Conservation (phyloP, 2,329 filamentous ascomycete genomes). For the Colletotrichum sojae region DNA sequence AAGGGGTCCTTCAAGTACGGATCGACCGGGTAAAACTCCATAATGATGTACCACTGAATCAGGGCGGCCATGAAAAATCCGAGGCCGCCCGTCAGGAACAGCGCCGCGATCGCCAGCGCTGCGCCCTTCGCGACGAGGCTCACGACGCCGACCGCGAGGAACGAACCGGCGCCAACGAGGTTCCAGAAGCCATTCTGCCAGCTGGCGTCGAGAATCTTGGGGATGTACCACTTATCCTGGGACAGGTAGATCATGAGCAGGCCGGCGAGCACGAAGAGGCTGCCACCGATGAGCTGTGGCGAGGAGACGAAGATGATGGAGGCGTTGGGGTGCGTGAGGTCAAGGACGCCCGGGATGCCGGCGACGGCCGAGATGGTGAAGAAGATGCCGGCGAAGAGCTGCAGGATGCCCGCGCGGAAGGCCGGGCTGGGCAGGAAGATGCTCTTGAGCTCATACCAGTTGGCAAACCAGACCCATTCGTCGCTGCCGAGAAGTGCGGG, state of each 20-base stretch:
- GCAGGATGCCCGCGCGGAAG: slow-evolving; percentile 33
- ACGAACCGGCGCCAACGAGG: slow-evolving; percentile 28
- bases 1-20: slow-evolving; percentile 24
- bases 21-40: slow-evolving; percentile 35
- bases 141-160: slow-evolving; percentile 29
- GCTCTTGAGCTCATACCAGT: slow-evolving; percentile 21
- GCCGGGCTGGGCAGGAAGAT: slow-evolving; percentile 26
- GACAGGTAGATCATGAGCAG: slow-evolving; percentile 29
- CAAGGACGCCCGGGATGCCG: slow-evolving; percentile 28
- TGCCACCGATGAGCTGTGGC: slow-evolving; percentile 34
- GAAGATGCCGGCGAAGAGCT: slow-evolving; percentile 23
- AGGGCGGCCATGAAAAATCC: slow-evolving; percentile 29
- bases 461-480: slow-evolving; percentile 29
- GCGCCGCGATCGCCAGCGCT: slow-evolving; percentile 14
- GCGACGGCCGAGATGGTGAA: slow-evolving; percentile 34
- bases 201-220: slow-evolving; percentile 27
- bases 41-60: slow-evolving; percentile 39
- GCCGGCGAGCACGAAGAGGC: slow-evolving; percentile 31
- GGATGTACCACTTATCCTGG: slow-evolving; percentile 34
- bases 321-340: slow-evolving; percentile 30
- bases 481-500: slow-evolving; percentile 32
- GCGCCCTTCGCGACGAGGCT: slow-evolving; percentile 18
- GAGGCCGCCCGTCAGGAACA: slow-evolving; percentile 27
- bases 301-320: slow-evolving; percentile 30
- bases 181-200: slow-evolving; percentile 40